Base-by-base conservation (phyloP, 1,284 basidiomycete genomes). In the Ganoderma leucocontextum region DNA sequence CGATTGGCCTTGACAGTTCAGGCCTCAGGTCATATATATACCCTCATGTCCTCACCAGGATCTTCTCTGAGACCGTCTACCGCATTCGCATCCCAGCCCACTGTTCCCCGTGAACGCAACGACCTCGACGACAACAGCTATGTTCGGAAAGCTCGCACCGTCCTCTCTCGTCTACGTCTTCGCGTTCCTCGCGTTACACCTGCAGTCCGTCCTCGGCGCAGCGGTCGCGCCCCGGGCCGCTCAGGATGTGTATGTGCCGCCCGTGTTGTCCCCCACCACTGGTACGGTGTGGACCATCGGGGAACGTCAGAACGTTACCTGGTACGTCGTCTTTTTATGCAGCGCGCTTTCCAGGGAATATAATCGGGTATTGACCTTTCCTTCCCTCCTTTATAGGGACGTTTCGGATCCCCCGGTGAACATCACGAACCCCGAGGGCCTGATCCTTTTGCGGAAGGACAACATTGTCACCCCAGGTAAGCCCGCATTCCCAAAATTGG, bases 231-330 rank as follows among this genome's bases (percentile, higher is more conserved):
- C 41, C 49, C 62, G 59, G 60, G 59, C 29, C 53, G 62, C 42
- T 63, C 57, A 61, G 42, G 85, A 87, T 67, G 85, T 86, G 1
- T 86, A 78, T 73, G 79, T 75, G 0, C 86, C 86, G 0, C 69
- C 41, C 1, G 76, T 87, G 42, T 71, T 74, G 13, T 78, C 73
- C 38, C 86, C 86, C 0, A 61, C 65, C 38, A 62, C 59, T 19
- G 75, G 70, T 39, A 79, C 81, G 15, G 66, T 79, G 57, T 87
- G 86, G 85, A 52, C 69, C 42, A 76, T 76, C 57, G 84, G 85
- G 4, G 19, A 76, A 44, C 76, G 66, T 1, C 79, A 79, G 70
- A 79, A 74, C 58, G 82, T 88, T 68, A 82, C 80, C 52, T 87
- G 87, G 82, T 83, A 66, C 0, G 78, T 73, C 39, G 47, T 17